Conservation (phyloP, 1,284 basidiomycete species). For the Heliocybe sulcata region DNA sequence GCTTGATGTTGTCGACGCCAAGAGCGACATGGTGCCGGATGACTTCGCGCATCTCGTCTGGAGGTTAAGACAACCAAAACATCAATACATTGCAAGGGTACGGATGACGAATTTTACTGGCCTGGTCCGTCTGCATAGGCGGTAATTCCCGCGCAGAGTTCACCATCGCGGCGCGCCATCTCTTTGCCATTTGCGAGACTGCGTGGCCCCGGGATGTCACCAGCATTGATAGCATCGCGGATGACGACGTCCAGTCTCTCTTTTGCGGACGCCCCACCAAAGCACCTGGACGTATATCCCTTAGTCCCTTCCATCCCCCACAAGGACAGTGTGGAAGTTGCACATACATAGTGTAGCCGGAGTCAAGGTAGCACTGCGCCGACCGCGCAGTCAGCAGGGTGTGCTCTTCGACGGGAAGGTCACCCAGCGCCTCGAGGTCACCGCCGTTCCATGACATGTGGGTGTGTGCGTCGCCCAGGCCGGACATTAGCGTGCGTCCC, state of each 20-base stretch:
- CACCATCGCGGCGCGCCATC: conserved; percentile 23
- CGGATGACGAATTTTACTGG: too few species aligned
- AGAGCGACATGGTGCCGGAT: background rate
- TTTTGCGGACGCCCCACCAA: conserved; percentile 23
- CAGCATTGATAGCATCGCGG: conserved; percentile 22
- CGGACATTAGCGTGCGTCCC: background rate
- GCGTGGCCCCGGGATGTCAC: conserved; percentile 23
- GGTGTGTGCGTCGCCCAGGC: conserved; percentile 16
- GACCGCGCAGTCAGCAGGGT: conserved; percentile 17
- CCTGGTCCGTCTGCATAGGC: conserved; percentile 18
- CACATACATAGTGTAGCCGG: conserved; percentile 24
- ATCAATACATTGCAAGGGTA: too few species aligned
- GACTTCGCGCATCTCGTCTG: conserved; percentile 2
- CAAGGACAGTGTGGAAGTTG: too few species aligned
- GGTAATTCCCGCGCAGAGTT: conserved; percentile 22
- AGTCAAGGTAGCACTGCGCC: conserved; percentile 20
- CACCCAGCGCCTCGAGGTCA: conserved; percentile 17
- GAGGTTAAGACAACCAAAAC: too few species aligned
- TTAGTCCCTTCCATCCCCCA: too few species aligned
- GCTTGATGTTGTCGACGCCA: conserved; percentile 12
- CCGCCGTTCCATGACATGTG: conserved; percentile 20
- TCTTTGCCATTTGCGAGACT: conserved; percentile 23
- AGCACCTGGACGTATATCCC: background rate
- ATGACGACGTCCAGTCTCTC: conserved; percentile 21
- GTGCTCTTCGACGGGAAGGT: conserved; percentile 19